phyloP scores from a whole-genome alignment of 345 rosid genomes.

The Eucalyptus albens region DNA sequence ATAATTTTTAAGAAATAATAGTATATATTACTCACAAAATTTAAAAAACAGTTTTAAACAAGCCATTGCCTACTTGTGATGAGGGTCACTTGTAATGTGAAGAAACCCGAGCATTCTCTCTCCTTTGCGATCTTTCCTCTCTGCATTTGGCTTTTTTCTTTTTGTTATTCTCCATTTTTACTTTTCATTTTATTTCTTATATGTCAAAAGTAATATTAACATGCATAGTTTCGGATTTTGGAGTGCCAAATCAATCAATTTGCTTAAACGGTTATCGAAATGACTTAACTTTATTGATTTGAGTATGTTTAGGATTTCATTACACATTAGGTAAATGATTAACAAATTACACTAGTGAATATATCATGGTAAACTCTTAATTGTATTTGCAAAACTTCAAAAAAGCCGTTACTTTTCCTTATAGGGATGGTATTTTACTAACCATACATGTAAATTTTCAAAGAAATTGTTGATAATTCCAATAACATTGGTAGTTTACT shows the following conservation, averaged over 20 bases:
- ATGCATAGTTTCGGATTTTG: rapidly evolving
- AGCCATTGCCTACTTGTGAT: not conserved
- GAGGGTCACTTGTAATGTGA: not conserved
- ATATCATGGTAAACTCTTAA: not conserved
- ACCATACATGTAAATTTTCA: not conserved
- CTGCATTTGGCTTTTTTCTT: not conserved
- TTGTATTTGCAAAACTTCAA: not conserved
- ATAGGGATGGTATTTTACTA: not conserved
- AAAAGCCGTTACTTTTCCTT: not conserved
- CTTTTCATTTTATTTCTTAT: not conserved
- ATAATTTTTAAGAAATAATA: rapidly evolving
- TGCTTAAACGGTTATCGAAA: rapidly evolving
- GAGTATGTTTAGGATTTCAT: not conserved
- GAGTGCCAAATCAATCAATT: not conserved
- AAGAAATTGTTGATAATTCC: rapidly evolving
- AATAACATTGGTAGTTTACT: rapidly evolving
- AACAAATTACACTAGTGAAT: not conserved
- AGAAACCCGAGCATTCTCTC: not conserved
- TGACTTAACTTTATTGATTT: not conserved
- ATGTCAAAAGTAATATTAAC: not conserved
- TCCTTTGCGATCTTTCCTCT: not conserved
- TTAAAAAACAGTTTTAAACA: too few species aligned
- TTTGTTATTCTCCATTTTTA: not conserved
- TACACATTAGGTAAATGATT: not conserved
- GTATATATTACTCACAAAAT: rapidly evolving